Evolutionary conservation across 257 asterid species (phyloP).

Genomic region (Nemophila menziesii): DNA sequence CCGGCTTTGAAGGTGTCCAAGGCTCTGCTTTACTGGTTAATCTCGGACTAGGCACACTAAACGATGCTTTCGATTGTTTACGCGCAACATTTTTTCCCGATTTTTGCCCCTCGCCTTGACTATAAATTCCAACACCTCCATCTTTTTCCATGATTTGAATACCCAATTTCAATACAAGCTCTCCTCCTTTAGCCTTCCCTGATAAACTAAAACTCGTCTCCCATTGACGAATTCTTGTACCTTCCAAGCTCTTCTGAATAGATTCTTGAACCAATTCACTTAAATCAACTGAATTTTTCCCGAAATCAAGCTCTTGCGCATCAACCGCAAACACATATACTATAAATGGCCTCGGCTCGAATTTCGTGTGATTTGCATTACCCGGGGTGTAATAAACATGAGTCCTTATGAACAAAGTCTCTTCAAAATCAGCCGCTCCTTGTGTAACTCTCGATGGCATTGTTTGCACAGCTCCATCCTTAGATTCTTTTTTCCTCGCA

Average conservation of each 20-base stretch:
- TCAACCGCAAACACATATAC: slow-evolving; percentile 61
- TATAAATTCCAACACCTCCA: slow-evolving; percentile 70
- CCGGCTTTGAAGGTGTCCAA: slow-evolving; percentile 58
- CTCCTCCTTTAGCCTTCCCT: slow-evolving; percentile 86
- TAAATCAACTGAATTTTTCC: slow-evolving; percentile 51
- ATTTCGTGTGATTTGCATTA: slow-evolving; percentile 31
- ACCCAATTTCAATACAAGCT: slow-evolving; percentile 64
- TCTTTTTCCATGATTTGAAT: slow-evolving; percentile 96
- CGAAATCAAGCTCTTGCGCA: slow-evolving; percentile 68
- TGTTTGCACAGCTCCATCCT: slow-evolving; percentile 65
- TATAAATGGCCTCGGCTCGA: slow-evolving; percentile 68
- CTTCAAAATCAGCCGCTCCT: slow-evolving; percentile 79
- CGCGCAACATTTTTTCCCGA: slow-evolving; percentile 34
- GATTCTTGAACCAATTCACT: slow-evolving; percentile 61
- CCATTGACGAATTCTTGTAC: slow-evolving; percentile 61
- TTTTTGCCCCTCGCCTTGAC: slow-evolving; percentile 47
- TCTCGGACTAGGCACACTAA: slow-evolving; percentile 75
- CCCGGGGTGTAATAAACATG: slow-evolving; percentile 63
- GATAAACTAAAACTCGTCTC: slow-evolving; percentile 39
- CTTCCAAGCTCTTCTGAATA: slow-evolving; percentile 51
- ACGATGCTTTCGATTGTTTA: slow-evolving; percentile 59
- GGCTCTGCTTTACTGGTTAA: slow-evolving; percentile 36
- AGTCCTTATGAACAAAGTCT: slow-evolving; percentile 65
- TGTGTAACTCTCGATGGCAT: slow-evolving; percentile 82
- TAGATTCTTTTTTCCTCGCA: slow-evolving; percentile 65